Conservation (phyloP, 306 rosid species). For the Morella rubra region DNA sequence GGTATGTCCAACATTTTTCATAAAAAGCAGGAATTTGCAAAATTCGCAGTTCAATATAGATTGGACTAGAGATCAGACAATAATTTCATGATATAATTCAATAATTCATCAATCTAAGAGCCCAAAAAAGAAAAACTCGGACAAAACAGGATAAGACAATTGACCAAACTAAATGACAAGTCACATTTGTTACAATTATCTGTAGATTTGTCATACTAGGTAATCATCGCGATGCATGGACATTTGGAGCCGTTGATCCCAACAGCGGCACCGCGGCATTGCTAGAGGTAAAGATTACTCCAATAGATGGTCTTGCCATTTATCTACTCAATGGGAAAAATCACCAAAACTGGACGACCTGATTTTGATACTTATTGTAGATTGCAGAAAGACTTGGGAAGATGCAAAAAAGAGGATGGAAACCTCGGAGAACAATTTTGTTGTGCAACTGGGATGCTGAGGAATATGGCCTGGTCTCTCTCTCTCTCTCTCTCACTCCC, state of each 20-base stretch:
- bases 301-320: neutral
- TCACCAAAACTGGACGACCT: conserved; percentile 9
- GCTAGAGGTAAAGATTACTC: conserved; percentile 49
- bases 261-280: conserved; percentile 77
- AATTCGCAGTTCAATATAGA: neutral
- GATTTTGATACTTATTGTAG: conserved; percentile 32
- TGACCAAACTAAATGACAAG: neutral
- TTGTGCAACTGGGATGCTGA: conserved; percentile 87
- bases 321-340: conserved; percentile 5
- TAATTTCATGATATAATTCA: neutral
- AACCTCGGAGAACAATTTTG: conserved; percentile 67
- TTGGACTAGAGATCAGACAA: neutral
- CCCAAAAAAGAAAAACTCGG: too few relatives aligned
- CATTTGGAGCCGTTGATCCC: conserved; percentile 88
- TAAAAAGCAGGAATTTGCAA: neutral
- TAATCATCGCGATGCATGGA: conserved; percentile 81
- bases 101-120: neutral
- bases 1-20: conserved; percentile 37
- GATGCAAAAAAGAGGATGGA: conserved; percentile 68
- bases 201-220: conserved; percentile 73
- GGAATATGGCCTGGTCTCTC: conserved; percentile 67
- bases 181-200: conserved; percentile 22
- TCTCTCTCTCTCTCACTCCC: conserved; percentile 18
- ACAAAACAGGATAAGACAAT: too few relatives aligned
- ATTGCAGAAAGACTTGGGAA: conserved; percentile 57